phyloP scores from a whole-genome alignment of 192 early-diverging fungal genomes.

The Coemansia sp. region DNA sequence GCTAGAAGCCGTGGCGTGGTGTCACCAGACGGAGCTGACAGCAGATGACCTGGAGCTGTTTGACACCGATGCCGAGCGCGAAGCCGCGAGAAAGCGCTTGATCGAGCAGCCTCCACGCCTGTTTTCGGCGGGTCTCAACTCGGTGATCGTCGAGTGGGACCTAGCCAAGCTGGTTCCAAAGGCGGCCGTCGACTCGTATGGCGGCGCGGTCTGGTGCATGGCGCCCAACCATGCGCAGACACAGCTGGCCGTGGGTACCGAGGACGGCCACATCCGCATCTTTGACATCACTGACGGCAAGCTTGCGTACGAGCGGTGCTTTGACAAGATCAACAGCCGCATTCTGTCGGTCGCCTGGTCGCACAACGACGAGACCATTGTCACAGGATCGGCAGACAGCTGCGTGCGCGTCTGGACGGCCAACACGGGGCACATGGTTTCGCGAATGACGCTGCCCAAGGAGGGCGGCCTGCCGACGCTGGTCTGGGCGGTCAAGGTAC shows the following conservation, averaged over 20 bases:
- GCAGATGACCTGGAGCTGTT: slow-evolving; percentile 64
- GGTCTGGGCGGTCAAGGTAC: slow-evolving; percentile 77
- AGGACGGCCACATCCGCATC: slow-evolving; percentile 87
- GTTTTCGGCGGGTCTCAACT: slow-evolving; percentile 83
- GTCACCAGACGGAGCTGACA: slow-evolving; percentile 66
- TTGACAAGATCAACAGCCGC: slow-evolving; percentile 62
- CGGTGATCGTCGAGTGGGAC: slow-evolving; percentile 87
- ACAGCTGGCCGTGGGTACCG: slow-evolving; percentile 83
- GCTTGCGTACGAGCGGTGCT: slow-evolving; percentile 63
- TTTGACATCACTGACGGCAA: slow-evolving; percentile 77
- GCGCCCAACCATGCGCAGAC: slow-evolving; percentile 72
- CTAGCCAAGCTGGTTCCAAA: slow-evolving; percentile 61
- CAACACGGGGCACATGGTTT: slow-evolving; percentile 49
- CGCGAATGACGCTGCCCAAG: slow-evolving; percentile 76
- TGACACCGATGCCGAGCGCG: slow-evolving; percentile 62
- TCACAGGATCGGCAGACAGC: slow-evolving; percentile 82
- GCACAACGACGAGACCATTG: slow-evolving; percentile 63
- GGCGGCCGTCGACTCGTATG: slow-evolving; percentile 70
- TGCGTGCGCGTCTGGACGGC: slow-evolving; percentile 71
- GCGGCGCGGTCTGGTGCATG: slow-evolving; percentile 95
- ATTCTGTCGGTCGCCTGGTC: slow-evolving; percentile 88
- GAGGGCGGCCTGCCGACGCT: slow-evolving; percentile 72
- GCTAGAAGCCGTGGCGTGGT: slow-evolving; percentile 81
- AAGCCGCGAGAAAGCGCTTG: slow-evolving; percentile 48
- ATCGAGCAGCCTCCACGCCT: slow-evolving; percentile 63